Base-by-base conservation (phyloP, 1,284 basidiomycete species). In the Melanopsichium pennsylvanicum region DNA sequence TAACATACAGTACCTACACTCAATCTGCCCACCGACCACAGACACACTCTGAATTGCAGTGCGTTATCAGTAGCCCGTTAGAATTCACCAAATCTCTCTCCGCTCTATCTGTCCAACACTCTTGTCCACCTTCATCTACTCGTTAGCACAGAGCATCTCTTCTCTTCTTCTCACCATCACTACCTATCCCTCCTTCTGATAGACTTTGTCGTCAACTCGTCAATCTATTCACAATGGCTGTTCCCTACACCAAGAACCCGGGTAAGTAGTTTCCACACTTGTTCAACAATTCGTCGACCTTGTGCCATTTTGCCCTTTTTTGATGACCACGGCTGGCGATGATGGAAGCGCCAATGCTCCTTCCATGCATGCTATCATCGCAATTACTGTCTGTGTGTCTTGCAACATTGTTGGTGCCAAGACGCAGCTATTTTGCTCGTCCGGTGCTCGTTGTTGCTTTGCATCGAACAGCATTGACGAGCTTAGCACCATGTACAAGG, bases 161-260 rank as follows among this genome's bases (percentile, higher is more conserved):
- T 22, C 40, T 45, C 41, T 33, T 55, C 19, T 45, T 51, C 41
- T 34, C 40, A 48, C 23, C 59, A 36, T 32, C 50, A 27, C n/a
- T 27, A 48, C 26, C 45, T 44, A 32, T 35, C 39, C 34, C 34
- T 12, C 9, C 22, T n/a, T 21, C 23, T 38, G 7, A 35, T 56
- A 63, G 52, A 63, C 60, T 43, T 39, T 31, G 26, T 33, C 29
- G 47, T 47, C 43, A 34, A 18, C n/a, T n/a, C n/a, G n/a, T 46
- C 33, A 33, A 29, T 15, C 31, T 25, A 38, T 43, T 61, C 58
- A 72, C 34, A 44, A 72, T 72, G 70, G 67, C 70, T 72, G 46
- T 67, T 15, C 62, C 73, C 21, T 75, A 42, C 61, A 54, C 52
- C 27, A 75, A 73, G 60, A 75, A 75, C 71, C 66, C 69, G 22